Conservation (phyloP, 352 stramenopile species). For the Phytophthora pisi region DNA sequence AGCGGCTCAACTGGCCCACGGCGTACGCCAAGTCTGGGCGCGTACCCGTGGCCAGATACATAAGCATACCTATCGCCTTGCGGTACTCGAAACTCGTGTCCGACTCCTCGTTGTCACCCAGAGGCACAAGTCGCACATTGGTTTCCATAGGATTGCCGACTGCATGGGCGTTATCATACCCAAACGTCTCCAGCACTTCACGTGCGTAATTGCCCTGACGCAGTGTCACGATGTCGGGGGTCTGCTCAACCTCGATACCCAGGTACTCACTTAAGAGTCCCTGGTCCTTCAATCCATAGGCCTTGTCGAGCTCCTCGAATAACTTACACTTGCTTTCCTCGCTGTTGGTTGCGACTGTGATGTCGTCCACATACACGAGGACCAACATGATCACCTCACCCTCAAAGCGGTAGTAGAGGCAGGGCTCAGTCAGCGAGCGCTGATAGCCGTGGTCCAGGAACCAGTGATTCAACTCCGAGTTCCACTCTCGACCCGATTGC, state of each 20-base stretch:
- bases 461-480: background rate
- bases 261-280: background rate
- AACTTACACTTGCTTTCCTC: background rate
- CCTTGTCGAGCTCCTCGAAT: background rate
- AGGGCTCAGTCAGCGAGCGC: background rate
- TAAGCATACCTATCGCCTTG: background rate
- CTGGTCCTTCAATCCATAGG: background rate
- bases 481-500: background rate
- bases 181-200: too few species aligned
- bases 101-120: too few species aligned
- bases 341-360: background rate
- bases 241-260: background rate
- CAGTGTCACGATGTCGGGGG: too few species aligned
- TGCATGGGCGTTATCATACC: too few species aligned
- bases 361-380: background rate
- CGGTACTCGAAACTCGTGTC: background rate
- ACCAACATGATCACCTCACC: background rate
- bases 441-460: background rate
- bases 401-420: conserved; percentile 1
- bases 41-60: background rate
- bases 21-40: background rate
- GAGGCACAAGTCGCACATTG: too few species aligned
- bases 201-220: too few species aligned
- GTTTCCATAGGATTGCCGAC: too few species aligned
- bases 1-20: background rate